Base-by-base conservation (phyloP, 2,329 filamentous ascomycete species). In the Ophiostoma perfectum region DNA sequence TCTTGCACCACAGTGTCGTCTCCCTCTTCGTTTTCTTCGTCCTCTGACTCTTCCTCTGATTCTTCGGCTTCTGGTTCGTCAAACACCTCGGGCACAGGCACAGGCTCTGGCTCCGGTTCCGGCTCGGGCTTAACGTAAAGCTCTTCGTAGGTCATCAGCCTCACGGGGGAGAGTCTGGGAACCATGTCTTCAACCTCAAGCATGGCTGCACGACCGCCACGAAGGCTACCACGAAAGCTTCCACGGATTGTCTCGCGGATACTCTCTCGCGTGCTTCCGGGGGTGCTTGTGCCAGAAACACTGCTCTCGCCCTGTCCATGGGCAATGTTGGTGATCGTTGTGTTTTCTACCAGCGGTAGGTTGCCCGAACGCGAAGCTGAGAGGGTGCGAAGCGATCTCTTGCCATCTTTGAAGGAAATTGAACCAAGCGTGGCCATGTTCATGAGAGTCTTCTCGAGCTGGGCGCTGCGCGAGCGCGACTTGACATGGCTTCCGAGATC, bases 141-240 rank as follows among this genome's bases (percentile, higher is more conserved):
- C 75, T 84, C 82, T 38, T 81, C 80, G 72, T 81, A 82, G 11
- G 78, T 78, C 71, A 83, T 78, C 45, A 80, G 79, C 66, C 78
- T 78, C 71, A 79, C 75, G 4, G 80, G 77, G 7, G 76, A 78
- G 38, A 85, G 76, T 69, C 72, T 81, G 12, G 83, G 82, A 2
- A 81, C 79, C 41, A 80, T 78, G 62, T 83, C 83, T 18, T 68
- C 68, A 12, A 86, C 77, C 63, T 83, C 80, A 27, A 86, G 77
- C 84, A 86, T 83, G 75, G 83, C 86, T 75, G 18, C 47, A 2
- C 44, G 49, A 39, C 16, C 58, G 27, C 68, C 76, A 73, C 39
- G 73, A 70, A 60, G 45, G 36, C 58, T 79, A 45, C 67, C 64
- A 0, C 67, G 63, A 36, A 64, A 64, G 58, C 42, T 44, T 3